Evolutionary conservation across 2,329 filamentous ascomycete species (phyloP).

Genomic region (Monilinia polystroma): DNA sequence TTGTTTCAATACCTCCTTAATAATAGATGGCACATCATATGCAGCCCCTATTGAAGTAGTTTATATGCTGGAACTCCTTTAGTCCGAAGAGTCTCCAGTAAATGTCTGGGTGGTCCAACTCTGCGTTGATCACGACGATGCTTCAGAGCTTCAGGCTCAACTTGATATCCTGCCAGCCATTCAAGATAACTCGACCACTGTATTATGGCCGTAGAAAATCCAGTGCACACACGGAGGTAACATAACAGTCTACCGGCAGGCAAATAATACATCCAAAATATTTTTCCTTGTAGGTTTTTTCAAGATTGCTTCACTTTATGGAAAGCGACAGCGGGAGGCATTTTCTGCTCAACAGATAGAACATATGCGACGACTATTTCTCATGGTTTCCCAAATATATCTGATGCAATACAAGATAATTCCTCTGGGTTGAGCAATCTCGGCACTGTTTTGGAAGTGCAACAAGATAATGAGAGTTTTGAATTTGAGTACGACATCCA

Average conservation of each 20-base stretch:
- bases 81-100: neutral
- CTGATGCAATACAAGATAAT: too few species aligned
- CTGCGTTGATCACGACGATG: neutral
- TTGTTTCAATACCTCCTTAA: neutral
- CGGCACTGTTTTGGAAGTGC: too few species aligned
- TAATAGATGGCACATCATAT: neutral
- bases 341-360: conserved; percentile 7
- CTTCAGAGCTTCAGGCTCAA: neutral
- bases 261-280: too few species aligned
- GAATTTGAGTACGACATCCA: neutral
- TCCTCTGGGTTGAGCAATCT: too few species aligned
- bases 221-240: neutral
- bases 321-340: neutral
- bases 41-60: neutral
- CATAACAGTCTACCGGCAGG: too few species aligned
- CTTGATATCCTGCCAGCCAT: neutral
- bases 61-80: neutral
- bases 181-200: neutral
- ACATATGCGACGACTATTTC: neutral
- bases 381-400: neutral
- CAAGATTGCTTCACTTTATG: neutral
- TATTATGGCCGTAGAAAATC: neutral
- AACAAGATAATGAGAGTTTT: neutral
- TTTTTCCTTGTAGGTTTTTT: too few species aligned
- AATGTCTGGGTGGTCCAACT: neutral